A percentile compares a stretch with the other conserved stretches of the same genome.
phyloP scores from a whole-genome alignment of 305 asterid species.

The Fraxinus nigra region DNA sequence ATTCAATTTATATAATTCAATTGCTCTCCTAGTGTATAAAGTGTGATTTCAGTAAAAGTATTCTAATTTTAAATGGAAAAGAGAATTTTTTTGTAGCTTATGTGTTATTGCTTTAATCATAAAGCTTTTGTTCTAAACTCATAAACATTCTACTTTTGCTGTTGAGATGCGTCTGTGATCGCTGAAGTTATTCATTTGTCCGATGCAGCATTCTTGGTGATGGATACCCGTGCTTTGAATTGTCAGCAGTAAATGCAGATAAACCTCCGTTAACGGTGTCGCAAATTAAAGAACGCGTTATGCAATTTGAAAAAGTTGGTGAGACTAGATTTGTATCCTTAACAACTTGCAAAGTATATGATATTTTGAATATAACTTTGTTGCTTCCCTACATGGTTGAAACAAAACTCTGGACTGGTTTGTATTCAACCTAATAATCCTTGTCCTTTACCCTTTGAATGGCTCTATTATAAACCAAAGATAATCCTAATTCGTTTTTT shows the following conservation, averaged over 20 bases:
- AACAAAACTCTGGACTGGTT: neutral
- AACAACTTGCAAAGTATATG: constrained; percentile 15
- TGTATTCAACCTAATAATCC: neutral
- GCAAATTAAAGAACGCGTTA: constrained; percentile 72
- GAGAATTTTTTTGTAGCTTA: constrained; percentile 1
- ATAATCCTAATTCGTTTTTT: neutral
- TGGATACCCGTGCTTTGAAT: constrained; percentile 92
- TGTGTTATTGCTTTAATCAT: neutral
- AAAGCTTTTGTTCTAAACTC: neutral
- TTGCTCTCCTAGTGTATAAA: neutral
- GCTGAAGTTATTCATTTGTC: constrained; percentile 12
- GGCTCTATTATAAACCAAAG: neutral
- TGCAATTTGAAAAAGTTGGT: constrained; percentile 83
- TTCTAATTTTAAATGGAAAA: neutral
- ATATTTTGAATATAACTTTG: neutral
- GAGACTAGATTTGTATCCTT: constrained; percentile 34
- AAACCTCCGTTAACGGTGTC: constrained; percentile 75
- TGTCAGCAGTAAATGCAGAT: constrained; percentile 92
- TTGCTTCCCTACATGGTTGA: neutral
- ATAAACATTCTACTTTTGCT: constrained; percentile 15
- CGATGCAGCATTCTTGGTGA: constrained; percentile 77
- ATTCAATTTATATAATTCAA: neutral
- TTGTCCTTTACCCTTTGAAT: neutral
- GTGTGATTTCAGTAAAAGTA: neutral
- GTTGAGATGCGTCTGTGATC: constrained; percentile 14